phyloP scores from a whole-genome alignment of 2,329 filamentous ascomycete species.

The Cladosporium sp. region DNA sequence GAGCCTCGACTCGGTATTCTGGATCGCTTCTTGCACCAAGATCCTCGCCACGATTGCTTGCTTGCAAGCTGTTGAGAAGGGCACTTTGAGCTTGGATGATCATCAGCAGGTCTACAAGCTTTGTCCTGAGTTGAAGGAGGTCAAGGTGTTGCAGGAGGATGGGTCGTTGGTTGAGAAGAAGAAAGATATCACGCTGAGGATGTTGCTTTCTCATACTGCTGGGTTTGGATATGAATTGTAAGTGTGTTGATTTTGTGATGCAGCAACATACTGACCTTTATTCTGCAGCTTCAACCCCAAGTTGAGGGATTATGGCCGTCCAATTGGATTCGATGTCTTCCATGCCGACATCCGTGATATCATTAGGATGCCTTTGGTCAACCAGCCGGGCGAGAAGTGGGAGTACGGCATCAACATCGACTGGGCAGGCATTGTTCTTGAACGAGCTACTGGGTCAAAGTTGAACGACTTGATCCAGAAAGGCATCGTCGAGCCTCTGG shows the following conservation, averaged over 20 bases:
- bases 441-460: conserved; percentile 39
- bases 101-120: conserved; percentile 35
- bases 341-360: conserved; percentile 51
- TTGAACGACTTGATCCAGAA: conserved; percentile 46
- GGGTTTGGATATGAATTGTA: conserved; percentile 47
- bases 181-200: conserved; percentile 46
- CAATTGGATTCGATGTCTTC: conserved; percentile 56
- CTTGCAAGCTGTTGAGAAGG: conserved; percentile 47
- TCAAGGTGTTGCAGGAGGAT: conserved; percentile 40
- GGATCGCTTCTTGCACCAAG: conserved; percentile 52
- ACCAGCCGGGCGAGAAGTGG: conserved; percentile 55
- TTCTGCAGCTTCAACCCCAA: conserved; percentile 38
- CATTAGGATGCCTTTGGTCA: conserved; percentile 50
- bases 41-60: conserved; percentile 41
- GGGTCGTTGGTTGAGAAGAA: conserved; percentile 40
- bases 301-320: conserved; percentile 40
- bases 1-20: conserved; percentile 58
- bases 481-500: conserved; percentile 45
- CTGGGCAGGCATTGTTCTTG: conserved; percentile 47
- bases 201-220: conserved; percentile 49
- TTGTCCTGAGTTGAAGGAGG: conserved; percentile 40
- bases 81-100: conserved; percentile 40
- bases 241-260: conserved; percentile 4
- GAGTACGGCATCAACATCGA: conserved; percentile 50
- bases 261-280: background rate